These are phyloP conservation scores for Blastobotrys mokoenaii DNA, from an alignment of 805 yeast species.

Conservation along the genomic window DNA sequence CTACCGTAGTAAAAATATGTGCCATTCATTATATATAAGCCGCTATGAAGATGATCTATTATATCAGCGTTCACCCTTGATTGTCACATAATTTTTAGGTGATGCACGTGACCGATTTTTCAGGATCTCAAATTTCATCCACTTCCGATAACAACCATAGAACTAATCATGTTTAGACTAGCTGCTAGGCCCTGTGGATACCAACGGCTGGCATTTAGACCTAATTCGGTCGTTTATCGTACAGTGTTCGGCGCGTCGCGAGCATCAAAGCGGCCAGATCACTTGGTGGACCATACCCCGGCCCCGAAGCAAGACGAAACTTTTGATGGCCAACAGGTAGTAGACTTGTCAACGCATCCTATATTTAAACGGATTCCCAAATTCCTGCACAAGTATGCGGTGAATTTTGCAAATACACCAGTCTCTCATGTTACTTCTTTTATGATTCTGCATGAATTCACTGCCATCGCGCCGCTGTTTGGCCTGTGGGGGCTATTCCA, in stretches of 20 bases:
- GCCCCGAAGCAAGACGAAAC: background rate
- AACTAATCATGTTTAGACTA: no score
- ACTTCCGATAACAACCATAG: no score
- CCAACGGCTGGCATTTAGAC: no score
- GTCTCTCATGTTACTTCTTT: constrained; percentile 55
- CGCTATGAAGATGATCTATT: no score
- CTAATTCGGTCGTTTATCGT: background rate
- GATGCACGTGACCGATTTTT: no score
- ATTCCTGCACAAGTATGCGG: constrained; percentile 42
- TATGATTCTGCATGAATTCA: constrained; percentile 59
- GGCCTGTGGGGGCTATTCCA: constrained; percentile 62
- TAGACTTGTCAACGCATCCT: constrained; percentile 12
- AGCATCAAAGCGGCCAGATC: background rate
- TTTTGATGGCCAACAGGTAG: background rate
- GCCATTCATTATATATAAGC: no score
- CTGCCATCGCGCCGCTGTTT: constrained; percentile 65
- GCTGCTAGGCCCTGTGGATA: no score
- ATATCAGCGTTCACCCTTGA: no score
- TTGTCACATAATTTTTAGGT: no score
- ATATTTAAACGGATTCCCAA: constrained; percentile 40
- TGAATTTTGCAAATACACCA: constrained; percentile 46
- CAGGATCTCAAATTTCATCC: no score
- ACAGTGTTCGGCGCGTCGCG: background rate
- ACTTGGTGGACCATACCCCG: background rate
- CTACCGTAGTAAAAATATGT: no score